Conservation (phyloP, 768 basidiomycete species). For the Leccinum incarnatum region DNA sequence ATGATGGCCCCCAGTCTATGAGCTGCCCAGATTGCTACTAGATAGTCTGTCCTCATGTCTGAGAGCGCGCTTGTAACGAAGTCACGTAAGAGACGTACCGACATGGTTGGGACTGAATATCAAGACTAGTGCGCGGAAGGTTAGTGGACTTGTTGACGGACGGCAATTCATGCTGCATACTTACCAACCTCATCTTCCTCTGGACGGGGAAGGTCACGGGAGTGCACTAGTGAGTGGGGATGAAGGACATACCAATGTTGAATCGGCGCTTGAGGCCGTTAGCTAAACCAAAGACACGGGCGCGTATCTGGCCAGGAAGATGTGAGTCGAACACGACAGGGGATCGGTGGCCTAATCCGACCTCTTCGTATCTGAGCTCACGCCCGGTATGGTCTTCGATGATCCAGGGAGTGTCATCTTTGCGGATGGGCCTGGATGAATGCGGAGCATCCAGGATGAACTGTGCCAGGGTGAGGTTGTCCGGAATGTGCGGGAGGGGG, state of each 20-base stretch:
- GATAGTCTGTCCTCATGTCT: slow-evolving; percentile 41
- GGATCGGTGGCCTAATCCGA: slow-evolving; percentile 8
- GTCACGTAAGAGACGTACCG: slow-evolving; percentile 36
- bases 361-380: slow-evolving; percentile 37
- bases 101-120: slow-evolving; percentile 67
- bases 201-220: slow-evolving; percentile 12
- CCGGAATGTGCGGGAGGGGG: slow-evolving; percentile 34
- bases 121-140: slow-evolving; percentile 43
- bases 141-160: slow-evolving; percentile 2
- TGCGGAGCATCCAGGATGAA: slow-evolving; percentile 38
- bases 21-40: slow-evolving; percentile 53
- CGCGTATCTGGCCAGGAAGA: slow-evolving; percentile 28
- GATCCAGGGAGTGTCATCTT: slow-evolving; percentile 34
- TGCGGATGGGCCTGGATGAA: slow-evolving; percentile 27
- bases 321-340: neutral
- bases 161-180: slow-evolving; percentile 4
- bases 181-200: slow-evolving; percentile 40
- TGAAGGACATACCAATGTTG: slow-evolving; percentile 30
- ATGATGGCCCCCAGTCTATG: slow-evolving; percentile 57
- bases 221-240: neutral
- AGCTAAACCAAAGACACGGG: slow-evolving; percentile 37
- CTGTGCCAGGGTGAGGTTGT: slow-evolving; percentile 37
- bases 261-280: slow-evolving; percentile 36
- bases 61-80: neutral
- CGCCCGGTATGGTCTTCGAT: slow-evolving; percentile 42